phyloP scores from a whole-genome alignment of 768 basidiomycete genomes.

The Boletus edulis region DNA sequence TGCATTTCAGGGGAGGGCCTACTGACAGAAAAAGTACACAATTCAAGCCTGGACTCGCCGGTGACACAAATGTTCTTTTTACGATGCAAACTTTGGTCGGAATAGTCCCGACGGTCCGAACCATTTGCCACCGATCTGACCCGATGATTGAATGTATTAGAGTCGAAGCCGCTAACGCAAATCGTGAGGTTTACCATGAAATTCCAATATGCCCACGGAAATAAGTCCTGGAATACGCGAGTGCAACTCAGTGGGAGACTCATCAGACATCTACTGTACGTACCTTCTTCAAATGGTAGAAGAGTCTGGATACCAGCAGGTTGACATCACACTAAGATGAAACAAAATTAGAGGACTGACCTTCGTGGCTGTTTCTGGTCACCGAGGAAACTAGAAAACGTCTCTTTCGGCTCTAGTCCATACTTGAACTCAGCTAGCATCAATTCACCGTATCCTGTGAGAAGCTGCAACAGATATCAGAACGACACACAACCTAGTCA shows the following conservation, averaged over 20 bases:
- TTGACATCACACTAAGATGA: constrained; percentile 6
- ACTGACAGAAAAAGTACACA: not conserved
- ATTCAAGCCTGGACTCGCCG: not conserved
- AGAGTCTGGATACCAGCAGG: constrained; percentile 43
- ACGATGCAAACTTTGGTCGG: constrained; percentile 36
- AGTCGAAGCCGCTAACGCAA: not conserved
- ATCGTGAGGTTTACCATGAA: constrained; percentile 48
- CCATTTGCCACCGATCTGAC: constrained; percentile 43
- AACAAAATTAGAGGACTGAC: constrained; percentile 33
- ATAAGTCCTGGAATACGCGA: constrained; percentile 25
- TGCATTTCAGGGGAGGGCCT: not conserved
- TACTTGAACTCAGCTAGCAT: constrained; percentile 96
- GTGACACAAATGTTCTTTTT: not conserved
- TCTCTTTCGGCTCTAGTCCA: constrained; percentile 82
- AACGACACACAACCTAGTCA: not conserved
- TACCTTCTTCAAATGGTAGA: constrained; percentile 89
- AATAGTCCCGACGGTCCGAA: constrained; percentile 43
- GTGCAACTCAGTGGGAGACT: not conserved
- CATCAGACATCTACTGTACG: not conserved
- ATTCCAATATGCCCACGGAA: constrained; percentile 68
- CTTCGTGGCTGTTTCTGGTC: constrained; percentile 77
- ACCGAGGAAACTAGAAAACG: constrained; percentile 64
- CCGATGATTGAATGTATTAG: constrained; percentile 1
- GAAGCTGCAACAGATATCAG: constrained; percentile 44
- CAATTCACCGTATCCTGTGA: constrained; percentile 78